Conservation (phyloP, 306 rosid species). For the Astragalus glycyphyllos region DNA sequence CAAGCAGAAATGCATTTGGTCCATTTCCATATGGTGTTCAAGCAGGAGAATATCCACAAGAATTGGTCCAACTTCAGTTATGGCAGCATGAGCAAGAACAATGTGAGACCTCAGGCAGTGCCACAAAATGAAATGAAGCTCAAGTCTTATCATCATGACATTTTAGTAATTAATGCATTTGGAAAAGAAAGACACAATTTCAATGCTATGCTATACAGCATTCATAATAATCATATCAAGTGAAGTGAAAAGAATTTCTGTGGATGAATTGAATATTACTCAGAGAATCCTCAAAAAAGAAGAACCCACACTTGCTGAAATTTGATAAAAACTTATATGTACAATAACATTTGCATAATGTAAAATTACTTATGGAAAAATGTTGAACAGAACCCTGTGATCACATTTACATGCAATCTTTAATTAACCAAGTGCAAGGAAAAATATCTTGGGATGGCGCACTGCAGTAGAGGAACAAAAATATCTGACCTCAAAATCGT, state of each 20-base stretch:
- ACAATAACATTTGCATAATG: conserved; percentile 24
- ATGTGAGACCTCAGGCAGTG: conserved; percentile 48
- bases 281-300: conserved; percentile 39
- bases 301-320: conserved; percentile 30
- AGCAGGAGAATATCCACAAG: conserved; percentile 42
- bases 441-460: background rate
- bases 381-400: conserved; percentile 26
- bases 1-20: conserved; percentile 46
- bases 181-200: conserved; percentile 13
- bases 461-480: background rate
- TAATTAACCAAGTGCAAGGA: background rate
- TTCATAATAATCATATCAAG: conserved; percentile 32
- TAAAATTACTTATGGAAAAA: conserved; percentile 24
- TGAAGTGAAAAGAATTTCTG: conserved; percentile 27
- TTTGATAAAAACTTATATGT: conserved; percentile 25
- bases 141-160: background rate
- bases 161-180: conserved; percentile 13
- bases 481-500: no score
- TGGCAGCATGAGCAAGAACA: conserved; percentile 55
- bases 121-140: conserved; percentile 44
- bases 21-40: conserved; percentile 48
- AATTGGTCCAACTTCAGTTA: conserved; percentile 60
- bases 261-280: conserved; percentile 22
- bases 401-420: background rate
- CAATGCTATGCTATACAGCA: conserved; percentile 30